Evolutionary conservation across 2,329 filamentous ascomycete genomes (phyloP), one percentile per base, ranked within the genome.

Genomic region (Truncatella angustata): DNA sequence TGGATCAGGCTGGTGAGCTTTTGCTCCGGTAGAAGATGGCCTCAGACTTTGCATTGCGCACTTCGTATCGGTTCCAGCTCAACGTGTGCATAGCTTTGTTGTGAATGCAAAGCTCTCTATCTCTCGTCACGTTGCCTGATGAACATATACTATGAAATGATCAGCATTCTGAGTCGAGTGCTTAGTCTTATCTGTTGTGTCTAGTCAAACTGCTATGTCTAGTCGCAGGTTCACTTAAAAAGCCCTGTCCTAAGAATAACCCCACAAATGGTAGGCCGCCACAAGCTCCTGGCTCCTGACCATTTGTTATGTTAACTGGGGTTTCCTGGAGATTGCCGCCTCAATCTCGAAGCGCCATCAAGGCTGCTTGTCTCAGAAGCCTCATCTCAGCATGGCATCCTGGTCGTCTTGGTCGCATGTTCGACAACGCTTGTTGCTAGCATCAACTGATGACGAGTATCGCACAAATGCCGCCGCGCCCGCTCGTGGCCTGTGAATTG

Each of bases 311-410:
- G 34, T 36, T 21, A 40, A 11, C 20, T 40, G 14, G 37, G n/a
- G 37, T 21, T 21, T 40, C 45, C 32, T 49, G 30, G 43, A 49
- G 32, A 36, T 37, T 23, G 20, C 28, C 32, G 45, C 18, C 45
- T 21, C n/a, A 49, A 35, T 39, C 16, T 26, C 45, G 34, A 24
- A 34, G 18, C 45, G 34, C 32, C 12, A 16, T 46, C 43, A 32
- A 46, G 43, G 26, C 30, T 32, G 26, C n/a, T 44, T 24, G 20
- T n/a, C 23, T 18, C 5, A 32, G 28, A 20, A 35, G 43, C 26
- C 30, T 20, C 23, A 46, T 16, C 16, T 23, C 28, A 46, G 43
- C 43, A 46, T 46, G 43, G 43, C 23, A 46, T 46, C 43, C 43
- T 24, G 26, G 43, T 46, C 43, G n/a, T 46, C 43, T 28, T 24